Base-by-base conservation (phyloP, 2,329 filamentous ascomycete species). In the Fusarium sp. region DNA sequence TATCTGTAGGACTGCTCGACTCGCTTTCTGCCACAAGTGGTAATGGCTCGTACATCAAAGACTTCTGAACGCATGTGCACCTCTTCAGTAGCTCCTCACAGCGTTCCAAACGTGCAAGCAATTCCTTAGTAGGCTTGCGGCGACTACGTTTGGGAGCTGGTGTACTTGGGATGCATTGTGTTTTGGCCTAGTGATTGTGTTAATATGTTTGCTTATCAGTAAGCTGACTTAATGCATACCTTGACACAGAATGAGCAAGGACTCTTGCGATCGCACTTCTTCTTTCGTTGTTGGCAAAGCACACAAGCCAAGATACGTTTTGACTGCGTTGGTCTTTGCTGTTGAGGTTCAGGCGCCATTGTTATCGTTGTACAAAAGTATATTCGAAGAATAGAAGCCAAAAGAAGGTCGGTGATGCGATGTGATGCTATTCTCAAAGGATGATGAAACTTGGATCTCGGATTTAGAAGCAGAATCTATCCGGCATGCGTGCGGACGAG, bases 161-260 rank as follows among this genome's bases (percentile, higher is more conserved):
- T 45, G 52, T 71, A 26, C 68, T 71, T 15, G 68, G 68, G 2
- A 69, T 58, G 13, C 68, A 71, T 34, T 49, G 38, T 39, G 66
- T 55, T 18, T 64, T 68, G 28, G 68, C 68, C 68, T 71, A 42
- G 20, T 20, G 26, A 26, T 15, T 20, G 1, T 2, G 24, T 46
- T 5, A 55, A n/a, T 18, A 22, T 15, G 11, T 18, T 9, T 26
- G 28, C 26, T 18, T 9, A 42, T 20, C 28, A 7, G 39, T 22
- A 14, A 22, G 11, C 17, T 13, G 40, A 8, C 11, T n/a, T 45
- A 17, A 13, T 34, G 46, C 31, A 17, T 46, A 65, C 68, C 42
- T 71, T 71, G 46, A 55, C 24, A 38, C 68, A 71, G 20, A 71
- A 71, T 9, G 68, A 71, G 44, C 68, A 71, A 24, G 68, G 68